These are phyloP conservation scores for Huntiella bhutanensis DNA, from an alignment of 2,329 filamentous ascomycete genomes.

Conservation along the genomic window DNA sequence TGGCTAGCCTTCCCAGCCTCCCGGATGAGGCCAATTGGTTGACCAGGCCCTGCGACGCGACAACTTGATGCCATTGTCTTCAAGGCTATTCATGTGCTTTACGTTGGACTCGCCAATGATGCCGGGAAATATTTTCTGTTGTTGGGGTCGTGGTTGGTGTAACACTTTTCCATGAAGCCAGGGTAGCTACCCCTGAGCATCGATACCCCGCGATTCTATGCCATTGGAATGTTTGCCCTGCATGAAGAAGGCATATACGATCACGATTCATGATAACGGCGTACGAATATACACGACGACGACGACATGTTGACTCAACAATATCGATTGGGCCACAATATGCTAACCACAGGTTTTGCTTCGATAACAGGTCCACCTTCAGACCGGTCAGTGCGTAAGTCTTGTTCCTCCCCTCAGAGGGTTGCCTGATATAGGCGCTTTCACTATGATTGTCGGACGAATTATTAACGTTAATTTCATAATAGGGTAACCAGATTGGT, in stretches of 20 bases:
- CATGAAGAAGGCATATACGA: constrained; percentile 2
- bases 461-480: constrained; percentile 19
- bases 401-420: constrained; percentile 2
- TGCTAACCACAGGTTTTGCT: constrained; percentile 13
- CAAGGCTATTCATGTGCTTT: background rate
- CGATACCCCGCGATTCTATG: constrained; percentile 19
- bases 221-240: constrained; percentile 16
- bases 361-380: constrained; percentile 82
- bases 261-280: background rate
- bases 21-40: constrained; percentile 8
- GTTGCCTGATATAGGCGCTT: background rate
- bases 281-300: background rate
- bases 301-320: background rate
- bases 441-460: background rate
- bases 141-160: background rate
- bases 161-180: background rate
- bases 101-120: background rate
- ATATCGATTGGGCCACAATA: background rate
- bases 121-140: background rate
- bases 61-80: background rate
- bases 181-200: constrained; percentile 3
- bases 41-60: background rate
- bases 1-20: background rate
- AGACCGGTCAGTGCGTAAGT: constrained; percentile 97
- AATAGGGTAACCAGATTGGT: constrained; percentile 99